phyloP scores from a whole-genome alignment of 371 early-diverging fungal species.

The Circinella minor region DNA sequence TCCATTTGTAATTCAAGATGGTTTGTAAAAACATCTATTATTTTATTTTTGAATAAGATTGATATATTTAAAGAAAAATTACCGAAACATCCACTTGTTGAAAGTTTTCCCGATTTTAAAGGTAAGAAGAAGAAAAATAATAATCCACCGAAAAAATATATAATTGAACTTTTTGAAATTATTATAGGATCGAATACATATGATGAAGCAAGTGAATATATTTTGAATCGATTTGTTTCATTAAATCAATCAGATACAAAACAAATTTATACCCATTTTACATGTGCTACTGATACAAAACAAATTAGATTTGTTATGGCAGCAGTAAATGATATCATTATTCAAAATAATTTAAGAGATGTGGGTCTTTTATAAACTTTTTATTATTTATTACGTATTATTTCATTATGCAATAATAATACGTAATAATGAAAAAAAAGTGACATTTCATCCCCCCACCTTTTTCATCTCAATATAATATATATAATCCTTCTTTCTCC shows the following conservation, averaged over 20 bases:
- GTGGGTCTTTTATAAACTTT: slow-evolving; percentile 79
- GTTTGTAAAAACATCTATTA: slow-evolving; percentile 92
- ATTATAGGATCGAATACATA: slow-evolving; percentile 67
- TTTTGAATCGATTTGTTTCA: slow-evolving; percentile 82
- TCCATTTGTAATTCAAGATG: slow-evolving; percentile 95
- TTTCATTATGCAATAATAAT: background rate
- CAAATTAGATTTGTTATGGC: slow-evolving; percentile 96
- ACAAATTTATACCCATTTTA: slow-evolving; percentile 93
- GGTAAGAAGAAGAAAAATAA: slow-evolving; percentile 5
- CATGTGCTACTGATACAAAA: slow-evolving; percentile 97
- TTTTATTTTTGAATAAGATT: slow-evolving; percentile 96
- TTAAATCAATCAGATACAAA: slow-evolving; percentile 84
- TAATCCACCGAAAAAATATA: no score
- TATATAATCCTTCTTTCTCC: no score
- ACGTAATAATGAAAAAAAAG: no score
- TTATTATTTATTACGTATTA: background rate
- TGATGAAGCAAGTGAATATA: slow-evolving; percentile 83
- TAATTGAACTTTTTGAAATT: background rate
- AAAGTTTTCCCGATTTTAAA: slow-evolving; percentile 84
- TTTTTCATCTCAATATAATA: no score
- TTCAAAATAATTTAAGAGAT: slow-evolving; percentile 86
- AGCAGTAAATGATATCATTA: slow-evolving; percentile 95
- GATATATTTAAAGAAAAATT: slow-evolving; percentile 93
- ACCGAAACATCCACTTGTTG: slow-evolving; percentile 73
- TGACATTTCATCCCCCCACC: no score